Base-by-base conservation (phyloP, 2,329 filamentous ascomycete genomes). In the Colletotrichum cordylinicola region DNA sequence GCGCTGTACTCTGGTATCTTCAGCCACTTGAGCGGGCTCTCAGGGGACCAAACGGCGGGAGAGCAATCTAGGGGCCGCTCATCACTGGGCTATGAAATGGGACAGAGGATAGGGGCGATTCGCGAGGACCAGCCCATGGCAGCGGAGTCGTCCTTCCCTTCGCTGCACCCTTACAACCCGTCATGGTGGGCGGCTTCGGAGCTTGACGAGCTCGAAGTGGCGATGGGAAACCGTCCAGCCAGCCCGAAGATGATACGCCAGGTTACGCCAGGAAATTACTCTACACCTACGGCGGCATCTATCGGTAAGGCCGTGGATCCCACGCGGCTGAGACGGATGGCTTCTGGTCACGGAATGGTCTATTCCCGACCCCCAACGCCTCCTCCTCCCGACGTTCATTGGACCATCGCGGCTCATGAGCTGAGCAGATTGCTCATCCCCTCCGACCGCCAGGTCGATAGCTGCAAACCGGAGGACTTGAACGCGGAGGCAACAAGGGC, bases 1-100 rank as follows among this genome's bases (percentile, higher is more conserved):
- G 97, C 97, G 10, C 86, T 99, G 65, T 94, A 91, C 68, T 98
- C 95, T 39, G 97, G 97, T 60, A 93, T 98, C 4, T 86, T 98
- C 74, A 98, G 96, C 83, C 97, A 99, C 84, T 83, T 99, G 21
- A 95, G 94, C 79, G 97, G 96, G 8, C 89, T 99, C 52, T 92
- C 92, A 55, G 91, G 92, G 55, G 87, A 87, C 27, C 90, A 88
- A 52, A 83, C 82, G 79, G 75, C 56, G 73, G 58, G 65, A 80
- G 78, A 74, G 76, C 69, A 77, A 70, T 27, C 79, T 78, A 75
- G 82, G 78, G 77, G 79, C 43, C 55, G 78, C 64, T 86, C 83
- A 69, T 89, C 91, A 1, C 85, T 93, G 15, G 90, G 87, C 15
- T 87, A 87, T 65, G 92, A 93, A 77, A 93, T 93, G 90, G 87